Base-by-base conservation (phyloP, 148 eudicot genomes). In the Simmondsia chinensis region DNA sequence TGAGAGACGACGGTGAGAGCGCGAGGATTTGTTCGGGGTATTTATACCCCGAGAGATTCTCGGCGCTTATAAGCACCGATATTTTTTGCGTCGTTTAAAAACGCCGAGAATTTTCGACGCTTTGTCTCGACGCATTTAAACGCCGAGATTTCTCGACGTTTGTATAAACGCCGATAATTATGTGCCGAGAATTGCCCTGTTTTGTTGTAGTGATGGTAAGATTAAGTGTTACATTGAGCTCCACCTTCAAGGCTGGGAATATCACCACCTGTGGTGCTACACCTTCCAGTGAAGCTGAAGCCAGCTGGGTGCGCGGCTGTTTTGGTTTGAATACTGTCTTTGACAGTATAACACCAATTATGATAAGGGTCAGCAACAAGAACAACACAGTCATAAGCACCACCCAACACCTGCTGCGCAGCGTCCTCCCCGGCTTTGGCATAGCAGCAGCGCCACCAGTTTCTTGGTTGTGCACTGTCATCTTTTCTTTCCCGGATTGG, bases 211-310 rank as follows among this genome's bases (percentile, higher is more conserved):
- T n/a, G n/a, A n/a, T 30, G 15, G 42, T 56, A 25, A 68, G 50
- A 20, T 68, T 52, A 1, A 68, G 55, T 39, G 58, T 68, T 15
- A 68, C 18, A 30, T 68, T 68, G 5, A 68, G 46, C 36, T 61
- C 35, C 9, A 61, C 6, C 6, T 42, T 50, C 2, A 68, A 17
- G 6, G 33, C 23, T 20, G 73, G 73, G 26, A 68, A 61, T n/a
- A n/a, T n/a, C 4, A 59, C 30, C 1, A 61, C 7, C 22, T 29
- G 34, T 0, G 59, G 68, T 3, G 68, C 38, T 3, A 68, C 31
- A 18, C 68, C 73, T 21, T 61, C 68, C 0, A 68, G 19, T n/a
- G 59, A 11, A 9, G 19, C 43, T 0, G 68, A 68, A 2, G 17
- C 26, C 0, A 68, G 31, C 20, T 56, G 41, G 0, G 62, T 68